Base-by-base conservation (phyloP, 2,329 filamentous ascomycete species). In the Diaporthe velutina region DNA sequence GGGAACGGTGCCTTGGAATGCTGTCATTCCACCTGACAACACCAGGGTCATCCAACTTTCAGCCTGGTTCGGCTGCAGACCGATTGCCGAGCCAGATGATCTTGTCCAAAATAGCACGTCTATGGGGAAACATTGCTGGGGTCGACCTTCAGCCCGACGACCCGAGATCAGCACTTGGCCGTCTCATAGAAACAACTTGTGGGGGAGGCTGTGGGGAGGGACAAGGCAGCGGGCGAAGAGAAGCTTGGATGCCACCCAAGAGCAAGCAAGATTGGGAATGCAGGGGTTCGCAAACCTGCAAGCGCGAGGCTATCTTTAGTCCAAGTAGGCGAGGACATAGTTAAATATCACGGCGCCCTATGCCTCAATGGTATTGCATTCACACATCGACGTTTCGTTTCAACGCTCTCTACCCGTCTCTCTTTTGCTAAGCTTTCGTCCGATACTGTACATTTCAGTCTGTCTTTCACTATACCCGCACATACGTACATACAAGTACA, bases 231-330 rank as follows among this genome's bases (percentile, higher is more conserved):
- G 28, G n/a, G 30, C 64, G 30, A 52, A 9, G n/a, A 35, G 22
- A 67, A 28, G 64, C 64, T 38, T 52, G 64, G 33, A 28, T 67
- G 64, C 64, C 28, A 67, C 64, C 64, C 45, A 25, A 67, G 5
- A 13, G 45, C 17, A 7, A 28, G n/a, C 45, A 67, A 30, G 45
- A 52, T 35, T 52, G 33, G 3, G 22, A 28, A 40, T 9, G 7
- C 64, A 38, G 30, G 64, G 64, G 64, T 38, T 10, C 28, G 30
- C 30, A 2, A 25, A 25, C 30, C 40, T 67, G 45, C 45, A 38
- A 67, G 45, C n/a, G 17, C 64, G 45, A 52, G 45, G 45, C 64
- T 67, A 67, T 67, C 45, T 67, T 67, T 67, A 67, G 64, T 52
- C 30, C 28, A 17, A 52, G 13, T 12, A 9, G 7, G n/a, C 33